Percentiles rank a stretch among this genome's conserved stretches.
Conservation (phyloP, 176 grass and related monocot genomes). For the Carex cristatella region DNA sequence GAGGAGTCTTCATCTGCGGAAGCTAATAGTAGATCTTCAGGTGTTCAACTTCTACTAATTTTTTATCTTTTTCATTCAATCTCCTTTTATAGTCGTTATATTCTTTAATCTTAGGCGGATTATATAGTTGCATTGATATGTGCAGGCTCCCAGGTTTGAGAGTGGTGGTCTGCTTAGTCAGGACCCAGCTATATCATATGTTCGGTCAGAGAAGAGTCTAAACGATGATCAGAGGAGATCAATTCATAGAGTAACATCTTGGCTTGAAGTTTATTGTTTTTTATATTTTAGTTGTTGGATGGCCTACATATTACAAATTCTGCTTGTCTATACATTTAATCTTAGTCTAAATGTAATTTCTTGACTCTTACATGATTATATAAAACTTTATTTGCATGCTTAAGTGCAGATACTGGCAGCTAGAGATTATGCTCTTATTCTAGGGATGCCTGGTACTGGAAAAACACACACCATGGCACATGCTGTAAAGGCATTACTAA, state of each 20-base stretch:
- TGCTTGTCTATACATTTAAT: background rate
- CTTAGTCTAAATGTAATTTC: background rate
- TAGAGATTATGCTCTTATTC: constrained; percentile 96
- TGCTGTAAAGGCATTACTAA: constrained; percentile 89
- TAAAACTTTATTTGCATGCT: background rate
- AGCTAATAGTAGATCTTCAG: constrained; percentile 84
- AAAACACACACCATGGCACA: constrained; percentile 99
- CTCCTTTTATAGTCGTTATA: background rate
- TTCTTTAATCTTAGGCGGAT: constrained; percentile 18
- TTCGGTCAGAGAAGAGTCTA: constrained; percentile 59
- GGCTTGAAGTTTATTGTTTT: constrained; percentile 21
- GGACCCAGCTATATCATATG: constrained; percentile 82
- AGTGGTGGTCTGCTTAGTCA: constrained; percentile 80
- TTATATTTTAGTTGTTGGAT: background rate
- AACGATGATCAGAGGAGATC: constrained; percentile 86
- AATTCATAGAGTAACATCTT: constrained; percentile 66
- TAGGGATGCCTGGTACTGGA: constrained; percentile 99
- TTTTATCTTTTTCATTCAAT: background rate
- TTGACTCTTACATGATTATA: background rate
- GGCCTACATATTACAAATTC: background rate
- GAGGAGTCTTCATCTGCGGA: constrained; percentile 48
- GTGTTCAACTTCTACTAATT: constrained; percentile 24
- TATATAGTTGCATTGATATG: constrained; percentile 31
- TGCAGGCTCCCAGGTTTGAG: constrained; percentile 88
- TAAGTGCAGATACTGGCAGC: constrained; percentile 82